These are phyloP conservation scores for Cladorrhinum sp. DNA, from an alignment of 2,329 filamentous ascomycete species.

Conservation along the genomic window DNA sequence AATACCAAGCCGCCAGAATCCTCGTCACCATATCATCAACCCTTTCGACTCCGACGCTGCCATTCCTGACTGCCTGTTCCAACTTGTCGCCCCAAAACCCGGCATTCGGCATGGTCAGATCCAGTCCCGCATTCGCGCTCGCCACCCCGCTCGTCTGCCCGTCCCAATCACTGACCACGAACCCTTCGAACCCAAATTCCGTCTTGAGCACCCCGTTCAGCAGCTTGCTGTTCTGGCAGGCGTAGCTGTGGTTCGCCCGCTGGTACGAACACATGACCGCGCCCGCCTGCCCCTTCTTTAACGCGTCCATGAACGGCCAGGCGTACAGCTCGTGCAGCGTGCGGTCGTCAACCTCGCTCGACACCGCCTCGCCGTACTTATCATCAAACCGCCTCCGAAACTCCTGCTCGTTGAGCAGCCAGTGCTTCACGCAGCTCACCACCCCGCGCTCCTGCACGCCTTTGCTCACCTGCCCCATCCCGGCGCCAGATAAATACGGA, in stretches of 20 bases:
- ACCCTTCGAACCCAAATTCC: conserved; percentile 64
- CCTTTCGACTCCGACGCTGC: conserved; percentile 66
- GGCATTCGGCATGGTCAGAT: conserved; percentile 67
- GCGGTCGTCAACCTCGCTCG: conserved; percentile 62
- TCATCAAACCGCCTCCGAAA: conserved; percentile 41
- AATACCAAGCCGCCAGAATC: conserved; percentile 46
- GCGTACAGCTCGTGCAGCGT: conserved; percentile 64
- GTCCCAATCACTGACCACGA: conserved; percentile 67
- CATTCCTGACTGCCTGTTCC: conserved; percentile 72
- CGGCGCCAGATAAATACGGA: conserved; percentile 33
- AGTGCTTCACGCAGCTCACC: conserved; percentile 72
- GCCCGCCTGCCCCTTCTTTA: conserved; percentile 51
- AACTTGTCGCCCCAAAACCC: conserved; percentile 64
- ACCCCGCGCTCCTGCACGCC: conserved; percentile 52
- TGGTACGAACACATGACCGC: conserved; percentile 69
- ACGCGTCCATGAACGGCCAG: conserved; percentile 63
- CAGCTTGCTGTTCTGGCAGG: conserved; percentile 68
- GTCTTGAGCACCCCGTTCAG: conserved; percentile 67
- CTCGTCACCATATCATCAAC: conserved; percentile 78
- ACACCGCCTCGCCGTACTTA: conserved; percentile 47
- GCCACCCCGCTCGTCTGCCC: conserved; percentile 60
- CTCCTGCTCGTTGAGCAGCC: conserved; percentile 60
- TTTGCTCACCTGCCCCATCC: conserved; percentile 29
- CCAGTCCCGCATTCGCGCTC: conserved; percentile 57
- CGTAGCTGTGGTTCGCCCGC: conserved; percentile 68